Evolutionary conservation across 164 flowering plant genomes (phyloP), one percentile per base, ranked within the genome.

Genomic region (Vitis rupestris): DNA sequence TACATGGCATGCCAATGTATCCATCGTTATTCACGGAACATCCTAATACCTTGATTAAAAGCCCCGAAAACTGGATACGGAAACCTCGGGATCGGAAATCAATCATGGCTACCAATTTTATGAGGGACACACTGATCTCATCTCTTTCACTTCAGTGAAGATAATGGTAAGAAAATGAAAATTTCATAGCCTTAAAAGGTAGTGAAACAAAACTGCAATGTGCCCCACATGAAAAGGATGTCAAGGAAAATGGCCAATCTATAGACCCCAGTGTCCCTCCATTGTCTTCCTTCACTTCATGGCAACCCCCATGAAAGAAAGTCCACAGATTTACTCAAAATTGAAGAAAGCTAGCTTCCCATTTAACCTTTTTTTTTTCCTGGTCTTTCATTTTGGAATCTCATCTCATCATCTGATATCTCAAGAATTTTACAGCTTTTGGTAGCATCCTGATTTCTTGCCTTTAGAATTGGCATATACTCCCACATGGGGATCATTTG

Each of bases 241-340:
- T 50, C 11, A 53, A 29, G 54, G 27, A 27, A 57, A 17, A 31
- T 55, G 37, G 66, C 12, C 10, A 54, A 7, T 27, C 48, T 44
- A 29, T 12, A 48, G 65, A 29, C 64, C 75, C 72, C 68, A 57
- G 62, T 10, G 60, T 13, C 37, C 63, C 77, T 67, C 65, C 64
- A 29, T 49, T n/a, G 67, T 57, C 53, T 77, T 71, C 75, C 83
- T 82, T 82, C 69, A 73, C 71, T 75, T 70, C 80, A 76, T 74
- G 73, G 77, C 82, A 79, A 79, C 58, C 71, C 75, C 78, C 69
- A 73, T 73, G 79, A 68, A 65, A 79, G 82, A 65, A 76, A 76
- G 76, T 65, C 74, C 63, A 66, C 68, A 51, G 9, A 10, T 63
- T 65, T 72, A 68, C 82, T 76, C 80, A 50, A 74, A 63, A 10